Base-by-base conservation (phyloP, 306 rosid genomes). In the Cyclanthera cordifolia region DNA sequence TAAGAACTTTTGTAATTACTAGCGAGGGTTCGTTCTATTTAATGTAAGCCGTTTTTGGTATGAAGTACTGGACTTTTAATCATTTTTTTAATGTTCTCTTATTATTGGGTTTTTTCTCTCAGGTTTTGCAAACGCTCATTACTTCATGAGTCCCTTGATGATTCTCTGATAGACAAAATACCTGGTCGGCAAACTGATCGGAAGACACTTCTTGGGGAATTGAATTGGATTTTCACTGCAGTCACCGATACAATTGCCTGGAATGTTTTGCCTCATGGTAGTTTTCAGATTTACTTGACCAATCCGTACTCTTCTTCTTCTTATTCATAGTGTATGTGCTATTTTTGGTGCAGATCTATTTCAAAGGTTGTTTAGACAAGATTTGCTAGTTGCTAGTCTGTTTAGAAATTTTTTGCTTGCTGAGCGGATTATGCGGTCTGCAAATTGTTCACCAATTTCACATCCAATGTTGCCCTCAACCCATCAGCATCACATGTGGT, bases 401-500 rank as follows among this genome's bases (percentile, higher is more conserved):
- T 94, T 90, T 73, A 82, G 96, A 37, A 94, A 94, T 71, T 94
- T 94, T 76, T 82, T 94, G 82, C 99, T 94, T 57, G 97, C 97
- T 30, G 99, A 94, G 80, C 73, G 99, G 78, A 94, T 94, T 53
- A 94, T 94, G 99, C 87, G 99, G 70, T 90, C 91, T 8, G 99
- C 97, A 67, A 94, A 94, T 84, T 94, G 96, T 78, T 86, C 99
- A 50, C 99, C 99, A 2, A 81, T 90, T 74, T 94, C 99, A 70
- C 80, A 88, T 69, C 99, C 99, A 49, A 79, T 65, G 69, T 83
- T 94, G 82, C 99, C 99, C 1, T 82, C 94, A 65, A 94, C 97
- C 73, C 99, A 94, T 85, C 97, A 88, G 82, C 99, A 94, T 82
- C 99, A 94, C 75, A 94, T 94, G 99, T 94, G 99, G 99, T 93